Conservation (phyloP, 2,329 filamentous ascomycete genomes). For the Claviceps sp. region DNA sequence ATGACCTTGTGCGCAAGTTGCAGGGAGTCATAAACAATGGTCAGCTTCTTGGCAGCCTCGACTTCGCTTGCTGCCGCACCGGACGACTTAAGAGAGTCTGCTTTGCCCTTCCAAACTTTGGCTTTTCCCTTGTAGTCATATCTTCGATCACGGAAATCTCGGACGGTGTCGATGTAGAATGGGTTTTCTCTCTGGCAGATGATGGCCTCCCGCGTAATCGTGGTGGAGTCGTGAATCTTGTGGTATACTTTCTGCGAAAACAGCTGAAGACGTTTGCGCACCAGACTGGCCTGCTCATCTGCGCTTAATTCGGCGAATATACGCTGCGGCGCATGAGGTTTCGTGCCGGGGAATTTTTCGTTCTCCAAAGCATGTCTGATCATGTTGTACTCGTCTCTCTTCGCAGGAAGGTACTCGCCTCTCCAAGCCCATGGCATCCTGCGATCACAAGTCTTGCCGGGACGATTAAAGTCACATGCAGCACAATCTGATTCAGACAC, state of each 20-base stretch:
- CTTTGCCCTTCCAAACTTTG: slow-evolving; percentile 97
- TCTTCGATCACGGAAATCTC: slow-evolving; percentile 87
- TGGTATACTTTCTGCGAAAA: slow-evolving; percentile 99
- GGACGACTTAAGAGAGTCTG: slow-evolving; percentile 68
- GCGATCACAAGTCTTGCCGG: slow-evolving; percentile 92
- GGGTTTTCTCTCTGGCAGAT: slow-evolving; percentile 97
- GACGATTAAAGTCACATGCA: slow-evolving; percentile 94
- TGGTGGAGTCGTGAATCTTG: slow-evolving; percentile 93
- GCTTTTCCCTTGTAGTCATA: slow-evolving; percentile 98
- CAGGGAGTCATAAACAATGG: slow-evolving; percentile 85
- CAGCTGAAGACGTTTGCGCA: slow-evolving; percentile 77
- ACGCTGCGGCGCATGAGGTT: slow-evolving; percentile 53
- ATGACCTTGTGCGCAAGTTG: slow-evolving; percentile 98
- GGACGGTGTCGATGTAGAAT: slow-evolving; percentile 94
- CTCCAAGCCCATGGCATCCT: slow-evolving; percentile 95
- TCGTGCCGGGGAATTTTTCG: slow-evolving; percentile 76
- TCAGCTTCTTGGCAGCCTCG: slow-evolving; percentile 97
- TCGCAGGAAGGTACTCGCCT: slow-evolving; percentile 91
- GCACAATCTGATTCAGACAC: slow-evolving; percentile 92
- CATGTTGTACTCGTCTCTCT: slow-evolving; percentile 99
- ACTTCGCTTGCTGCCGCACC: slow-evolving; percentile 66
- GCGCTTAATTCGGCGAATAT: slow-evolving; percentile 67
- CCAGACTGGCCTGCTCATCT: slow-evolving; percentile 69
- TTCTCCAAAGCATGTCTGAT: slow-evolving; percentile 84
- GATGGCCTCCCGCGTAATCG: slow-evolving; percentile 86